Conservation (phyloP, 371 early-diverging fungal genomes). For the Mortierella sp. region DNA sequence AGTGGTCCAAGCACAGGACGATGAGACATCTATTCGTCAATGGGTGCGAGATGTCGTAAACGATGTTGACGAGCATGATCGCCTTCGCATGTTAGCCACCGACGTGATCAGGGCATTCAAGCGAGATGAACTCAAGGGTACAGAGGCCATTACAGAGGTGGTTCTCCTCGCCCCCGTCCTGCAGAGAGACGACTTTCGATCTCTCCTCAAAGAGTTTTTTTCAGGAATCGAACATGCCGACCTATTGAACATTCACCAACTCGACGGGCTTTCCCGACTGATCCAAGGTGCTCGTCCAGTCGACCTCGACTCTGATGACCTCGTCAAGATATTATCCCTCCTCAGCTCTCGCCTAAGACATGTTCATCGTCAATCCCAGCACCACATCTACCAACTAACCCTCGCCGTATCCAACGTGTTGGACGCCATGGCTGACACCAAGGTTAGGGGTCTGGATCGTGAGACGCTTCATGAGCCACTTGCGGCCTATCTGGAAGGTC, state of each 20-base stretch:
- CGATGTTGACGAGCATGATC: neutral
- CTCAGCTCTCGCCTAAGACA: conserved; percentile 3
- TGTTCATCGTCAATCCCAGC: neutral
- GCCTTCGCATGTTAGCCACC: neutral
- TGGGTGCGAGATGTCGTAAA: neutral
- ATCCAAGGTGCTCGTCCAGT: neutral
- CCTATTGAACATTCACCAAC: neutral
- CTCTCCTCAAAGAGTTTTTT: neutral
- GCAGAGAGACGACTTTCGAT: neutral
- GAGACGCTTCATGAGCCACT: neutral
- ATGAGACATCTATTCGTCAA: neutral
- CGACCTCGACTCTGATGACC: conserved; percentile 9
- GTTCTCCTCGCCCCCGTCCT: conserved; percentile 4
- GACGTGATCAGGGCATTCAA: neutral
- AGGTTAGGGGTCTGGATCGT: conserved; percentile 1
- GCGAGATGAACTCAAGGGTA: neutral
- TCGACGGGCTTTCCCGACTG: conserved; percentile 5
- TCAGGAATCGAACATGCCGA: neutral
- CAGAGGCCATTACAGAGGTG: conserved; percentile 3
- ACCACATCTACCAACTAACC: neutral
- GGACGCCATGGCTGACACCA: conserved; percentile 8
- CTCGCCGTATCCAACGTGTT: conserved; percentile 1
- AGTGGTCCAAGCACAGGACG: neutral
- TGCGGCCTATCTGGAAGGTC: neutral
- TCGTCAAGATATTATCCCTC: neutral